Evolutionary conservation across 2,329 filamentous ascomycete species (phyloP).

Genomic region (Alternaria gansuensis): DNA sequence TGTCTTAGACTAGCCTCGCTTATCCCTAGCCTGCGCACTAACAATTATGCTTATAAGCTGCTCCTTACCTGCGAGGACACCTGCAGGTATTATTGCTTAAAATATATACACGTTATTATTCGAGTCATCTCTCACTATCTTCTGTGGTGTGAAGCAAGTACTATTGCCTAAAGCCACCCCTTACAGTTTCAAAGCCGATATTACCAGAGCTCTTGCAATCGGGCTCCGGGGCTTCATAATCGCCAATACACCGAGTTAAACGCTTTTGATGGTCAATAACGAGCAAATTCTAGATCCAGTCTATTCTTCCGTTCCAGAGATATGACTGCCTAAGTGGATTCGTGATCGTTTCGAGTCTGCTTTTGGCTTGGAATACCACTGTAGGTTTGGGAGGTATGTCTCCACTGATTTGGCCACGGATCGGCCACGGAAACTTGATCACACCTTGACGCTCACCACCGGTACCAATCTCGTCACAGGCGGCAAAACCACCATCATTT

Average conservation of each 20-base stretch:
- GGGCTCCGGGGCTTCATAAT: neutral
- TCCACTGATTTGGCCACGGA: neutral
- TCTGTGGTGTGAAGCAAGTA: too few species aligned
- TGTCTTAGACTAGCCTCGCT: too few species aligned
- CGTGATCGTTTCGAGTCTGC: conserved; percentile 12
- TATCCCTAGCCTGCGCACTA: too few species aligned
- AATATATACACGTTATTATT: too few species aligned
- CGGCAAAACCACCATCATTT: conserved; percentile 34
- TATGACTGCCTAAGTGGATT: conserved; percentile 3
- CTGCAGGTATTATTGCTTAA: too few species aligned
- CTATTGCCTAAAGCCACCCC: too few species aligned
- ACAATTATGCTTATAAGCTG: too few species aligned
- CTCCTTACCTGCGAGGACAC: too few species aligned
- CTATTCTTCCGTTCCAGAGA: conserved; percentile 1
- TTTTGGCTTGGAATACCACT: conserved; percentile 7
- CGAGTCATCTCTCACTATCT: too few species aligned
- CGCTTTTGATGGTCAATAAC: neutral
- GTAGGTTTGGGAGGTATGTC: neutral
- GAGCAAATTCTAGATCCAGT: conserved; percentile 4
- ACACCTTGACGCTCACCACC: neutral
- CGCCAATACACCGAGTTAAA: neutral
- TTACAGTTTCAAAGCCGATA: neutral
- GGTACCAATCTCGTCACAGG: neutral
- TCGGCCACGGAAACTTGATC: neutral
- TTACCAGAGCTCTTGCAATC: neutral